Evolutionary conservation across 2,329 filamentous ascomycete genomes (phyloP), one percentile per base, ranked within the genome.

Genomic region (Fusarium protoensiforme): DNA sequence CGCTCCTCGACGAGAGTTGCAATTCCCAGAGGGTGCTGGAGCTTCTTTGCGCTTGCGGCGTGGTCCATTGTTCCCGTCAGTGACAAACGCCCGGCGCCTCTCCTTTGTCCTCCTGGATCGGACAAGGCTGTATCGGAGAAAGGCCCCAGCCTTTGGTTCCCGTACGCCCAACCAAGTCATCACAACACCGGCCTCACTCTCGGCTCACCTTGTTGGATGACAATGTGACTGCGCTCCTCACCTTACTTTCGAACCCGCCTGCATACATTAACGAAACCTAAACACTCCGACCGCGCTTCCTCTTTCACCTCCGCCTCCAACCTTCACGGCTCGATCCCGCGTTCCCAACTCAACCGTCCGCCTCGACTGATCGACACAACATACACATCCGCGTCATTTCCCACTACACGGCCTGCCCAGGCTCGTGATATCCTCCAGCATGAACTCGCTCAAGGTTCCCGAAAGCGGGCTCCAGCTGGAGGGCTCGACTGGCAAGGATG

Each of bases 381-480:
- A 68, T 69, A 63, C 68, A 77, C 65, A 69, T 67, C 71, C 72
- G 75, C 76, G 74, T 73, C 74, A 78, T 78, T 78, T 78, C 75
- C 64, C 65, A 75, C 72, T 48, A 67, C 72, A 78, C 75, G 77
- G 74, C 77, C 74, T 76, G 46, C 46, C 35, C 27, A 75, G 75
- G 76, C 77, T 78, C 68, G 76, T 75, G 75, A 73, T 67, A 66
- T 69, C 70, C 68, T 73, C 67, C 77, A 83, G 74, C 63, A 89
- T 89, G 87, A 83, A 87, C 78, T 84, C 84, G 69, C 85, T 92
- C 79, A 83, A 85, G 73, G 85, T 92, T 68, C 88, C 89, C 76
- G 87, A 89, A 72, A 81, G 84, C 75, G 90, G 90, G 82, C 83
- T 92, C 80, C 81, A 85, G 79, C 84, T 92, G 80, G 87, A 88